Evolutionary conservation across 1,284 basidiomycete genomes (phyloP).

Genomic region (Ganoderma resinaceum): DNA sequence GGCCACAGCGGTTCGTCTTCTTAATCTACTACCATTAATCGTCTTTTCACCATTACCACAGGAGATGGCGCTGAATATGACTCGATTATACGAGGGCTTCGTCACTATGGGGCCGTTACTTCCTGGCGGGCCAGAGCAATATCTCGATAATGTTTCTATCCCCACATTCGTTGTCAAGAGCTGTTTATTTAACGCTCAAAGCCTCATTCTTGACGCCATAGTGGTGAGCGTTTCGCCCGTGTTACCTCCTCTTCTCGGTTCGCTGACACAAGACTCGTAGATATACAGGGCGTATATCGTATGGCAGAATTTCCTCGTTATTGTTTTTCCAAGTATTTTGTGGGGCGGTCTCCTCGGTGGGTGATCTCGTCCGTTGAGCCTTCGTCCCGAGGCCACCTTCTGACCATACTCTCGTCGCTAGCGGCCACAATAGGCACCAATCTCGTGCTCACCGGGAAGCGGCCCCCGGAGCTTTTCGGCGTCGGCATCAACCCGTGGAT

Average conservation of each 20-base stretch:
- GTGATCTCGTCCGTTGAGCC: background rate
- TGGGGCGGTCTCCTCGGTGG: slow-evolving; percentile 34
- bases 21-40: background rate
- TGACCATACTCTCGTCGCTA: slow-evolving; percentile 8
- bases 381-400: background rate
- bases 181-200: slow-evolving; percentile 42
- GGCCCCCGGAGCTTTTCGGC: slow-evolving; percentile 29
- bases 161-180: slow-evolving; percentile 37
- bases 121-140: slow-evolving; percentile 26
- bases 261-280: slow-evolving; percentile 19
- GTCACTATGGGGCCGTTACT: slow-evolving; percentile 17
- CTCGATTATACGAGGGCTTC: slow-evolving; percentile 31
- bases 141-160: slow-evolving; percentile 36
- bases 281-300: slow-evolving; percentile 40
- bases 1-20: slow-evolving; percentile 32
- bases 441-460: slow-evolving; percentile 7
- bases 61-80: slow-evolving; percentile 34
- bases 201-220: slow-evolving; percentile 42
- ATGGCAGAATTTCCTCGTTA: slow-evolving; percentile 35
- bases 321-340: slow-evolving; percentile 34
- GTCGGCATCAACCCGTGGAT: slow-evolving; percentile 36
- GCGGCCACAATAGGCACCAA: slow-evolving; percentile 20
- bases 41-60: slow-evolving; percentile 1
- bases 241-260: background rate
- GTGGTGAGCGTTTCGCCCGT: slow-evolving; percentile 33